A percentile compares a stretch with the other conserved stretches of the same genome.
Conservation (phyloP, 2,329 filamentous ascomycete genomes). For the Apiospora saccharicola region DNA sequence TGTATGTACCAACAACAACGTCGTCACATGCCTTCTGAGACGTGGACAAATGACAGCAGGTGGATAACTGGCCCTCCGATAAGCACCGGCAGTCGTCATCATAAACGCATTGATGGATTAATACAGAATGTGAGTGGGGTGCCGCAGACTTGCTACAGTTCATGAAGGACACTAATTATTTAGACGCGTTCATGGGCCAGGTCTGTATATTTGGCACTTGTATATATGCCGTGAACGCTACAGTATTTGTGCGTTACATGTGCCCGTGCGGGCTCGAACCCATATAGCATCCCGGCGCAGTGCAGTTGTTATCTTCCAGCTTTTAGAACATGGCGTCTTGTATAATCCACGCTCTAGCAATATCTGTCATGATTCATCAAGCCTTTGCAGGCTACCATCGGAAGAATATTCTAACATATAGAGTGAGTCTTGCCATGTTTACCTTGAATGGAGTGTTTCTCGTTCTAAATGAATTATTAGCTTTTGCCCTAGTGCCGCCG, state of each 20-base stretch:
- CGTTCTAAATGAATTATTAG: constrained; percentile 57
- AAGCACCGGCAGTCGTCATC: neutral
- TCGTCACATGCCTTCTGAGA: neutral
- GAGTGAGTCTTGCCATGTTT: constrained; percentile 91
- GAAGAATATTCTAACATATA: constrained; percentile 67
- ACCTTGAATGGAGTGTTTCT: constrained; percentile 87
- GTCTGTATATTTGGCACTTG: neutral
- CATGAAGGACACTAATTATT: neutral
- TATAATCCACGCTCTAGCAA: neutral
- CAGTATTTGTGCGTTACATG: neutral
- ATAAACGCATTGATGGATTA: neutral
- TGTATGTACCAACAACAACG: neutral
- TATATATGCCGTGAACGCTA: neutral
- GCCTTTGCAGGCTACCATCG: neutral
- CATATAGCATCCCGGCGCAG: neutral
- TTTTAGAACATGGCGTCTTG: neutral
- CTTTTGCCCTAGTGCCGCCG: no score
- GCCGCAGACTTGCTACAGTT: neutral
- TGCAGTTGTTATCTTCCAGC: neutral
- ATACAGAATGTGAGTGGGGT: neutral
- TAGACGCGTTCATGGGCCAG: neutral
- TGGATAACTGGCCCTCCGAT: neutral
- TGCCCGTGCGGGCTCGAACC: neutral
- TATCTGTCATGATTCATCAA: neutral
- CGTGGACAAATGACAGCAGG: neutral